Evolutionary conservation across 1,139 yeast genomes (phyloP).

Genomic region (Petasospora fabianii): DNA sequence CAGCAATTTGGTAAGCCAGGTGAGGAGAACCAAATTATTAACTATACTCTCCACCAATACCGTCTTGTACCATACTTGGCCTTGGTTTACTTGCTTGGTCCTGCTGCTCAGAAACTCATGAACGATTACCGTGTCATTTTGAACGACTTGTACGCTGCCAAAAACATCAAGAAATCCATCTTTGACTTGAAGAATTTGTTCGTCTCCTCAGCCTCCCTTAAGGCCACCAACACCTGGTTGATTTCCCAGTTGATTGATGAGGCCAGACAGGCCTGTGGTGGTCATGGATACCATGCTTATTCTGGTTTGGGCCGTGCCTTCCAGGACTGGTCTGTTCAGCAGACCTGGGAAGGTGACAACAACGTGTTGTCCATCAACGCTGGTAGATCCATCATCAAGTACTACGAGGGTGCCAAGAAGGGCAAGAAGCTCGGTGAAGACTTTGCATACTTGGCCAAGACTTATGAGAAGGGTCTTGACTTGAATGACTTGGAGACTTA

Average conservation of each 20-base stretch:
- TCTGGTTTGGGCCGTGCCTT: slow-evolving; percentile 87
- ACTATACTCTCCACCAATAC: slow-evolving; percentile 84
- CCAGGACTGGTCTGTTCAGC: slow-evolving; percentile 92
- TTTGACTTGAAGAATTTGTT: slow-evolving; percentile 71
- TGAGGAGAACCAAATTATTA: slow-evolving; percentile 63
- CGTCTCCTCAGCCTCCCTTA: slow-evolving; percentile 82
- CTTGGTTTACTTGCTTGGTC: slow-evolving; percentile 71
- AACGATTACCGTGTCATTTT: slow-evolving; percentile 50
- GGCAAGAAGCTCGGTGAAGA: slow-evolving; percentile 41
- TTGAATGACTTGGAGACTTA: slow-evolving; percentile 34
- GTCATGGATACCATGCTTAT: slow-evolving; percentile 90
- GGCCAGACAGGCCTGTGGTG: slow-evolving; percentile 95
- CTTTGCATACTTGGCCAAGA: slow-evolving; percentile 41
- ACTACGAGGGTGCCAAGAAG: slow-evolving; percentile 37
- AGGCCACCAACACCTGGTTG: slow-evolving; percentile 88
- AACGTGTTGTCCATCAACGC: slow-evolving; percentile 79
- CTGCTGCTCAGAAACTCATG: slow-evolving; percentile 66
- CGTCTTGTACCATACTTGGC: slow-evolving; percentile 80
- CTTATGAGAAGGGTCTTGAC: slow-evolving; percentile 30
- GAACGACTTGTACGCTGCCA: slow-evolving; percentile 46
- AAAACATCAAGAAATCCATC: slow-evolving; percentile 45
- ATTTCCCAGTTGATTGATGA: slow-evolving; percentile 78
- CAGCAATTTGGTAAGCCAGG: slow-evolving; percentile 62
- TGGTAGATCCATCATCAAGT: slow-evolving; percentile 71
- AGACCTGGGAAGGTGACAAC: slow-evolving; percentile 98